phyloP scores from a whole-genome alignment of 441 rosid species.

The Croton laevigatus region DNA sequence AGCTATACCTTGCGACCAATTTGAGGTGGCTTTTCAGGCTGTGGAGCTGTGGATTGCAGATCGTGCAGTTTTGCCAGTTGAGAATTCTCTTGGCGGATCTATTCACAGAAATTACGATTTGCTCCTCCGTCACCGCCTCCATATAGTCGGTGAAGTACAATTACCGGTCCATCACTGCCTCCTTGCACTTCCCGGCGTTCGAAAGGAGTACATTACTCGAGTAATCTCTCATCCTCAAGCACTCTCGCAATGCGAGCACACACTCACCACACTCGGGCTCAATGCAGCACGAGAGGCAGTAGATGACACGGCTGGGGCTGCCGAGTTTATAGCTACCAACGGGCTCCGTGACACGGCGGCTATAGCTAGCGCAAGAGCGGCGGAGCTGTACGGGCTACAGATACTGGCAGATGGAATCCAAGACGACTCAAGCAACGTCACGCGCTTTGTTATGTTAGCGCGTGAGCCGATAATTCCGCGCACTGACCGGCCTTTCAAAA shows the following conservation, averaged over 20 bases:
- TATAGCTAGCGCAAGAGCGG: constrained; percentile 88
- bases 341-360: constrained; percentile 84
- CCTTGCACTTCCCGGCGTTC: constrained; percentile 78
- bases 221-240: constrained; percentile 97
- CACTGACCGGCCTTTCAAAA: constrained; percentile 90
- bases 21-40: constrained; percentile 89
- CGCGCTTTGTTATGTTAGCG: constrained; percentile 90
- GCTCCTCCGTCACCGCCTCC: constrained; percentile 92
- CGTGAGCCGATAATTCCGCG: constrained; percentile 97
- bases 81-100: constrained; percentile 92
- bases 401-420: constrained; percentile 85
- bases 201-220: constrained; percentile 60
- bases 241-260: constrained; percentile 82
- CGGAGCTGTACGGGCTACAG: constrained; percentile 78
- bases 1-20: constrained; percentile 94
- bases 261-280: constrained; percentile 73
- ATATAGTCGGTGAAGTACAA: constrained; percentile 94
- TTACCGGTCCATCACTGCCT: constrained; percentile 93
- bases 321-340: constrained; percentile 71
- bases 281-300: constrained; percentile 82
- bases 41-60: constrained; percentile 97
- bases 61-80: constrained; percentile 84
- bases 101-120: constrained; percentile 93
- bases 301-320: constrained; percentile 95
- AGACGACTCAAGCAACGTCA: constrained; percentile 89